A percentile compares a stretch with the other conserved stretches of the same genome.
Conservation (phyloP, 2,329 filamentous ascomycete genomes). For the Proliferodiscus dingleyae region DNA sequence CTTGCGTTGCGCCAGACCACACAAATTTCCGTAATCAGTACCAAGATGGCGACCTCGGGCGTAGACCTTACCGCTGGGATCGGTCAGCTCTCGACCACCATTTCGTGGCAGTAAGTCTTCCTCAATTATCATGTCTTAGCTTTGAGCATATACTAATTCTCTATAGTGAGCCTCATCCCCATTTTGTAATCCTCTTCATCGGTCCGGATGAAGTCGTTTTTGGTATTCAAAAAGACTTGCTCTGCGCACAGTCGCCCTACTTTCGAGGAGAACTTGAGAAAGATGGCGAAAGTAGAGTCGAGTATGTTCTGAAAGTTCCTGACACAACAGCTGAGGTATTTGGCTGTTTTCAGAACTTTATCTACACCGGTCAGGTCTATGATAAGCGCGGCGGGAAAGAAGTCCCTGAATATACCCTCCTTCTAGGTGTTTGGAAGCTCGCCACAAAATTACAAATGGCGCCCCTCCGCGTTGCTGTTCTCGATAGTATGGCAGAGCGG, state of each 20-base stretch:
- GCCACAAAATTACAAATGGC: slow-evolving; percentile 27
- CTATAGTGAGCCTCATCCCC: slow-evolving; percentile 24
- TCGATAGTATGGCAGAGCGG: slow-evolving; percentile 54
- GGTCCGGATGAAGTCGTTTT: slow-evolving; percentile 27
- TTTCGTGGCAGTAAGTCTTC: slow-evolving; percentile 29
- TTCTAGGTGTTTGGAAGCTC: slow-evolving; percentile 28
- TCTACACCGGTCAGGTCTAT: slow-evolving; percentile 28
- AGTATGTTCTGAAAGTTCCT: slow-evolving; percentile 25
- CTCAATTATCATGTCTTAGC: background rate
- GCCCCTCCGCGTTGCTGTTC: slow-evolving; percentile 27
- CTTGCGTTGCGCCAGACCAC: too few relatives aligned
- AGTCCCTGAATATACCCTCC: slow-evolving; percentile 24
- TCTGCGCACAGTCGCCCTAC: slow-evolving; percentile 27
- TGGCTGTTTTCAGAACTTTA: slow-evolving; percentile 28
- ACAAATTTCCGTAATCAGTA: background rate
- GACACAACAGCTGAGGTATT: slow-evolving; percentile 23
- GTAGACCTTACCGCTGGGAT: slow-evolving; percentile 23
- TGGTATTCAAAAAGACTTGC: slow-evolving; percentile 28
- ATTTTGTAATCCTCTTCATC: slow-evolving; percentile 28
- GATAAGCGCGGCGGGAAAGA: slow-evolving; percentile 18
- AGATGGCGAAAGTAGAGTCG: slow-evolving; percentile 16
- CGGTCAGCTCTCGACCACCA: slow-evolving; percentile 14
- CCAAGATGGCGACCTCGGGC: slow-evolving; percentile 17
- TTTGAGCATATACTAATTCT: slow-evolving; percentile 1
- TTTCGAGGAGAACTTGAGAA: slow-evolving; percentile 24